These are phyloP conservation scores for Psidium friedrichsthalianum DNA, from an alignment of 345 rosid genomes.

Conservation along the genomic window DNA sequence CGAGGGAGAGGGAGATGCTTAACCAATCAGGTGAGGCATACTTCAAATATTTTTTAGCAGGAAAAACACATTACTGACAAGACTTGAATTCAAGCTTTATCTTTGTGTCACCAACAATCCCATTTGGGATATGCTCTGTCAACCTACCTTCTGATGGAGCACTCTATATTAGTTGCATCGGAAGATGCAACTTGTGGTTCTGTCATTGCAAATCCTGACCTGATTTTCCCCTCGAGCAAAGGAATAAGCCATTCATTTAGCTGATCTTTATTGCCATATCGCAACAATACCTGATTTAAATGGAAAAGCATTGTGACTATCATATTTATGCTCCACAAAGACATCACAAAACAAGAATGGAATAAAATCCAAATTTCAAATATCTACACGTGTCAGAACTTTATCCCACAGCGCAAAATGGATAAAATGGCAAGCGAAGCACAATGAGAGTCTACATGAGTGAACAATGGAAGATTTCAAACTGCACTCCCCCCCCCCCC, in stretches of 20 bases:
- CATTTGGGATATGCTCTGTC: neutral
- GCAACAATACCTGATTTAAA: constrained; percentile 56
- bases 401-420: neutral
- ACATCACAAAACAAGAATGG: neutral
- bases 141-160: constrained; percentile 72
- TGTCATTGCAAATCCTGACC: constrained; percentile 99
- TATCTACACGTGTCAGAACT: neutral
- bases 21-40: neutral
- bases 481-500: neutral
- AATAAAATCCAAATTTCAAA: neutral
- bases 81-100: neutral
- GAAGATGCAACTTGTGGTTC: constrained; percentile 99
- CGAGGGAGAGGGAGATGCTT: neutral
- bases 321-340: neutral
- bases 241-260: constrained; percentile 82
- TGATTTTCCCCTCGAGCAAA: constrained; percentile 80
- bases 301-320: neutral
- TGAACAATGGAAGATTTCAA: neutral
- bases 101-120: neutral
- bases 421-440: neutral
- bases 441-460: neutral
- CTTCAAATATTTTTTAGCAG: neutral
- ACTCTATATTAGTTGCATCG: constrained; percentile 96
- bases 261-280: constrained; percentile 90
- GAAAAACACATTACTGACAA: neutral